These are phyloP conservation scores for Wickerhamiella allomyrinae DNA, from an alignment of 805 yeast genomes.

Conservation along the genomic window DNA sequence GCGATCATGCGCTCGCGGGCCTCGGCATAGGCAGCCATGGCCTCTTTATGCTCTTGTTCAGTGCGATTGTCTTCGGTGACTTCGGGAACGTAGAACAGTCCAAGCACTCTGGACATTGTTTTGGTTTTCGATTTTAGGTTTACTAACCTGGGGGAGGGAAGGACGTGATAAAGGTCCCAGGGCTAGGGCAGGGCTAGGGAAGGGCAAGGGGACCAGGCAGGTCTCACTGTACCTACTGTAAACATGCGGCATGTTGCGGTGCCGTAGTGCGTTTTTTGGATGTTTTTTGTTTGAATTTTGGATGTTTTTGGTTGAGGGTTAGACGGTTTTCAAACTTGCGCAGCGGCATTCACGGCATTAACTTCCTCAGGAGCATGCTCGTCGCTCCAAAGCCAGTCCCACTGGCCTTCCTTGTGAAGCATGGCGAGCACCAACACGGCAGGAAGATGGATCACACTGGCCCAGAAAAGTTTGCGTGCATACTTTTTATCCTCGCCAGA, in stretches of 20 bases:
- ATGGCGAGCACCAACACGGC: constrained; percentile 79
- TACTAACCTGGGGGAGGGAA: too few species aligned
- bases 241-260: too few species aligned
- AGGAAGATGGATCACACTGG: constrained; percentile 88
- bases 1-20: background rate
- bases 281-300: too few species aligned
- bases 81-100: background rate
- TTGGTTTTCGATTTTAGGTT: too few species aligned
- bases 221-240: too few species aligned
- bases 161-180: too few species aligned
- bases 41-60: background rate
- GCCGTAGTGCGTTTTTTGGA: too few species aligned
- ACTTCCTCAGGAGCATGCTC: background rate
- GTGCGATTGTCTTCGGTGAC: background rate
- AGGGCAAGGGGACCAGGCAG: too few species aligned
- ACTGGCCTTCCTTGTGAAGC: constrained; percentile 88
- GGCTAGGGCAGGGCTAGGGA: too few species aligned
- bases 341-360: background rate
- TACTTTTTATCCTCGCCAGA: constrained; percentile 34
- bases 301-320: too few species aligned
- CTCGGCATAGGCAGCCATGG: background rate
- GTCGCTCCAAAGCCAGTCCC: constrained; percentile 51
- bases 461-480: constrained; percentile 85
- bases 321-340: background rate
- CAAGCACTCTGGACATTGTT: background rate